Evolutionary conservation across 2,329 filamentous ascomycete species (phyloP).

Genomic region (Aspergillus caelatus): DNA sequence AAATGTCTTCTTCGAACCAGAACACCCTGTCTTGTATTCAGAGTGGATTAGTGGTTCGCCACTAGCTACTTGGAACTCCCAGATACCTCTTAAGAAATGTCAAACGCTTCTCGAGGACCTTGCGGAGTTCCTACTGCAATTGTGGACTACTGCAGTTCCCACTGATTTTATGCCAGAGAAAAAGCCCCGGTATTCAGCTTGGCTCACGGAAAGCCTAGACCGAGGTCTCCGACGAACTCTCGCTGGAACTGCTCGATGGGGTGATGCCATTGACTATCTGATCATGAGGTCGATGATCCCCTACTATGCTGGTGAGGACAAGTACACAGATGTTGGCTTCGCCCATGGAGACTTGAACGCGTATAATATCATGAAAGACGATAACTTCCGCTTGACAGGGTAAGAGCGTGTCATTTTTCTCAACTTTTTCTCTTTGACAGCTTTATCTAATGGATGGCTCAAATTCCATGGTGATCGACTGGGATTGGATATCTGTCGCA

Average conservation of each 20-base stretch:
- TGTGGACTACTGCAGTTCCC: conserved; percentile 14
- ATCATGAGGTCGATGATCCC: conserved; percentile 25
- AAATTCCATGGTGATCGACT: conserved; percentile 17
- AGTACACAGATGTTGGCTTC: conserved; percentile 18
- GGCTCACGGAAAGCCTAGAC: conserved; percentile 19
- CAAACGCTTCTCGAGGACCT: not conserved
- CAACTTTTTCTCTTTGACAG: not conserved
- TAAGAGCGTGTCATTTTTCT: not conserved
- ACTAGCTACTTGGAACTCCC: not conserved
- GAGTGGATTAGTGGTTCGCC: not conserved
- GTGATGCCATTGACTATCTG: conserved; percentile 19
- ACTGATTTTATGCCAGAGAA: not conserved
- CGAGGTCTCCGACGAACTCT: conserved; percentile 18
- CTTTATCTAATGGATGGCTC: not conserved
- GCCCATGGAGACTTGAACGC: conserved; percentile 19
- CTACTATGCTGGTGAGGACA: conserved; percentile 17
- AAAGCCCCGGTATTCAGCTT: conserved; percentile 11
- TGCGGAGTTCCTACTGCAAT: conserved; percentile 16
- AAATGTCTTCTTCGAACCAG: not conserved
- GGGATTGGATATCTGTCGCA: conserved; percentile 20
- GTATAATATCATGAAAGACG: conserved; percentile 19
- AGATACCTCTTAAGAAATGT: not conserved
- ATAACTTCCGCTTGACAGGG: conserved; percentile 19
- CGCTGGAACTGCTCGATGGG: conserved; percentile 18
- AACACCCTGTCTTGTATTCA: not conserved